Conservation (phyloP, 1,284 basidiomycete species). For the Sanguinoderma infundibulare region DNA sequence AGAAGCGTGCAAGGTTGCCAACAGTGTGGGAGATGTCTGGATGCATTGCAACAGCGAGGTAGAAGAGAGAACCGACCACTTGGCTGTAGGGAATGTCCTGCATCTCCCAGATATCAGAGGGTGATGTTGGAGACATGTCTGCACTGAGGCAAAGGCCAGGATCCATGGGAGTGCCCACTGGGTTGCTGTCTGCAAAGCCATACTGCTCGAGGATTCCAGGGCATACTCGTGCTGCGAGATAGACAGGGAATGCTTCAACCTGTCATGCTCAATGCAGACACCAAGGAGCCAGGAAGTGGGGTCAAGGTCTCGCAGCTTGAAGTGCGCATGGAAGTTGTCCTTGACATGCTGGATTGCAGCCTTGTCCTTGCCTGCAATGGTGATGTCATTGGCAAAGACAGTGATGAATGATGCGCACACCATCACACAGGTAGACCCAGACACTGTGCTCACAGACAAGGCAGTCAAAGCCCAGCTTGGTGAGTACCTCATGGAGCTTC, state of each 20-base stretch:
- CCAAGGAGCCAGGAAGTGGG: conserved; percentile 7
- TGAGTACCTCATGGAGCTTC: conserved; percentile 17
- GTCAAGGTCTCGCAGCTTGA: conserved; percentile 21
- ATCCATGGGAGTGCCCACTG: conserved; percentile 8
- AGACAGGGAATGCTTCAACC: conserved; percentile 1
- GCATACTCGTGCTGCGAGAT: conserved; percentile 12
- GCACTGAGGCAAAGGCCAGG: conserved; percentile 7
- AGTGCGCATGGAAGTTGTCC: conserved; percentile 18
- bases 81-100: conserved; percentile 7
- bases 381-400: conserved; percentile 7
- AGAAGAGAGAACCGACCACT: conserved; percentile 9
- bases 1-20: conserved; percentile 10
- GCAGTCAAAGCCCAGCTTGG: conserved; percentile 30
- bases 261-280: conserved; percentile 10
- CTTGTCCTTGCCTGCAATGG: conserved; percentile 2
- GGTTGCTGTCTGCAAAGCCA: conserved; percentile 6
- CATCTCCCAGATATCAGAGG: conserved; percentile 1
- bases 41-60: conserved; percentile 6
- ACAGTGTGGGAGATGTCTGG: conserved; percentile 16
- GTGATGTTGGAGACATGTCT: background rate
- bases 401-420: conserved; percentile 7
- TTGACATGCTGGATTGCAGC: conserved; percentile 11
- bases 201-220: background rate
- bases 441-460: too few relatives aligned
- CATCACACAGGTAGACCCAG: conserved; percentile 4